Evolutionary conservation across 176 grass and related monocot genomes (phyloP).

Genomic region (Eleusine indica): DNA sequence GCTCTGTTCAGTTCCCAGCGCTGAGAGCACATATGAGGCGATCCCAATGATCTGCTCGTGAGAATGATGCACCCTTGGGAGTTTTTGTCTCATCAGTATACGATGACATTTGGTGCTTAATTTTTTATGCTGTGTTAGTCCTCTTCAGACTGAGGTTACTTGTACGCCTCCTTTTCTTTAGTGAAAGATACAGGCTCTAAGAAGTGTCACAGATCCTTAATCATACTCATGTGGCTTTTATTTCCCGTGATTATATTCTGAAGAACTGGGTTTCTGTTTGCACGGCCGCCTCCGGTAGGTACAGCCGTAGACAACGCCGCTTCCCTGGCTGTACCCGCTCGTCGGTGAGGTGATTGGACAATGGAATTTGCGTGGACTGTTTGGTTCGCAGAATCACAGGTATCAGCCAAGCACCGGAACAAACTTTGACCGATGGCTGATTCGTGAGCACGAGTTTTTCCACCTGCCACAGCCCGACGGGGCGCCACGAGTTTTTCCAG

Average conservation of each 20-base stretch:
- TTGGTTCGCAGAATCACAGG: not conserved
- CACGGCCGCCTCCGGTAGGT: too few relatives aligned
- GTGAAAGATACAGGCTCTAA: not conserved
- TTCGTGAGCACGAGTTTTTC: not conserved
- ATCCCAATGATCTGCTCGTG: too few relatives aligned
- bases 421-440: conserved; percentile 1
- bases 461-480: not conserved
- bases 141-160: not conserved
- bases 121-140: not conserved
- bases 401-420: not conserved
- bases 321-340: too few relatives aligned
- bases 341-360: too few relatives aligned
- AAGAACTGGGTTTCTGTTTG: too few relatives aligned
- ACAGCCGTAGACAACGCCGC: too few relatives aligned
- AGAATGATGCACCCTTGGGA: not conserved
- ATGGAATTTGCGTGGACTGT: too few relatives aligned
- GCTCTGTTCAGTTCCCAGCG: conserved; percentile 65
- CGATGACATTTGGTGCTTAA: not conserved
- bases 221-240: not conserved
- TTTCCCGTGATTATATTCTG: too few relatives aligned
- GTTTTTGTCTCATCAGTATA: conserved; percentile 8
- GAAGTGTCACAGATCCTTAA: not conserved
- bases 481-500: not conserved
- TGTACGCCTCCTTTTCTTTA: not conserved
- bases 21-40: conserved; percentile 21